These are phyloP conservation scores for Periconia sp. DNA, from an alignment of 2,329 filamentous ascomycete genomes.

Conservation along the genomic window DNA sequence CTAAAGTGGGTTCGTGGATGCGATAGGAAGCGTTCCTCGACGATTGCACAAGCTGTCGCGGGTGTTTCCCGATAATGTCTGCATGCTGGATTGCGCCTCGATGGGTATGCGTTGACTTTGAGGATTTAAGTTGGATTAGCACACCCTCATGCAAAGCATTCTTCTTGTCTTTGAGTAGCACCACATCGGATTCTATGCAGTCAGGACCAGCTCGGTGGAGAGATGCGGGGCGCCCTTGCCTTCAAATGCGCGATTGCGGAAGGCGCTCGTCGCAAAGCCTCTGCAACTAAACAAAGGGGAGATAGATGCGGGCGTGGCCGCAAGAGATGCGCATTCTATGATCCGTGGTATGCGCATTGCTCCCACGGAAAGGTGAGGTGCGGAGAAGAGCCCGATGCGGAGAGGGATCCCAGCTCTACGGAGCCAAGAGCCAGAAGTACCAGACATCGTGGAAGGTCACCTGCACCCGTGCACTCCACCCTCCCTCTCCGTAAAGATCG, in stretches of 20 bases:
- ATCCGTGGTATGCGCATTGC: constrained; percentile 6
- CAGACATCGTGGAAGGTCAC: constrained; percentile 14
- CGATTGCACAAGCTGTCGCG: constrained; percentile 65
- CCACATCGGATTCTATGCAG: constrained; percentile 45
- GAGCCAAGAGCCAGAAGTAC: constrained; percentile 26
- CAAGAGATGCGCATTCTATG: constrained; percentile 9
- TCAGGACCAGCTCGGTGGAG: constrained; percentile 16
- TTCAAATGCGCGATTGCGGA: constrained; percentile 32
- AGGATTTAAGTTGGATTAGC: constrained; percentile 47
- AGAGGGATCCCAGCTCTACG: constrained; percentile 18
- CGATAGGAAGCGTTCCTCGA: constrained; percentile 60
- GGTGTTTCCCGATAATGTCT: constrained; percentile 68
- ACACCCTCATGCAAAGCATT: constrained; percentile 44
- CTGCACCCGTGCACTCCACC: constrained; percentile 3
- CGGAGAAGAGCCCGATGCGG: constrained; percentile 22
- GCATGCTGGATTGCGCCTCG: constrained; percentile 57
- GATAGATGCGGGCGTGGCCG: constrained; percentile 4
- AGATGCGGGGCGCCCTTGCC: constrained; percentile 24
- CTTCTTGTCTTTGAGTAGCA: constrained; percentile 50
- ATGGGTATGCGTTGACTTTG: constrained; percentile 48
- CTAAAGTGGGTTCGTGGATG: constrained; percentile 70
- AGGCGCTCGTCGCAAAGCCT: constrained; percentile 25
- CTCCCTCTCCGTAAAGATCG: too few species aligned
- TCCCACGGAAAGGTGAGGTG: constrained; percentile 7
- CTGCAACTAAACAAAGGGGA: constrained; percentile 7